These are phyloP conservation scores for Aspergillus panamensis DNA, from an alignment of 495 filamentous ascomycete genomes.

Conservation along the genomic window DNA sequence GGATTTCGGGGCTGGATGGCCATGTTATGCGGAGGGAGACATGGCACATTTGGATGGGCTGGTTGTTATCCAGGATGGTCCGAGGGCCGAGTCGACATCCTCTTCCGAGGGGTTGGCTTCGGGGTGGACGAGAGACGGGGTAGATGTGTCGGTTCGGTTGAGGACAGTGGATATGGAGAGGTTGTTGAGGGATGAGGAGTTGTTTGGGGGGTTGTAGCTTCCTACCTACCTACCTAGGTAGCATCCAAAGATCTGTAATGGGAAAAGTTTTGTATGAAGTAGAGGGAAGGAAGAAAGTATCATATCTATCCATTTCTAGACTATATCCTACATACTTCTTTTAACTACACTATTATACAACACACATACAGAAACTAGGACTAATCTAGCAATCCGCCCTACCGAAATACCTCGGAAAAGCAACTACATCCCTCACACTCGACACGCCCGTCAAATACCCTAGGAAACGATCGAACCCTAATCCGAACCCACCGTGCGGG, in stretches of 20 bases:
- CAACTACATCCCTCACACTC: constrained; percentile 81
- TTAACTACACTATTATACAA: neutral
- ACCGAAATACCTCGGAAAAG: constrained; percentile 89
- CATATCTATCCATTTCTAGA: neutral
- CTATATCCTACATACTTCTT: no score
- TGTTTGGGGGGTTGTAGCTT: neutral
- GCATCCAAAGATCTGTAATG: neutral
- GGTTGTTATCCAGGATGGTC: constrained; percentile 29
- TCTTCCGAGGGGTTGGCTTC: neutral
- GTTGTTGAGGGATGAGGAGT: constrained; percentile 16
- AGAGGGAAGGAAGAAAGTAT: neutral
- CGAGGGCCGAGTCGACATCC: constrained; percentile 4
- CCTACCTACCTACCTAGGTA: neutral
- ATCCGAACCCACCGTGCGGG: constrained; percentile 93
- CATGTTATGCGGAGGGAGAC: constrained; percentile 26
- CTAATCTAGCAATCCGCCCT: constrained; percentile 74
- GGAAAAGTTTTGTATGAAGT: neutral
- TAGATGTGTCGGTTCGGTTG: constrained; percentile 29
- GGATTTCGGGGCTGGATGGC: constrained; percentile 25
- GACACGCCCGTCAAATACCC: constrained; percentile 79
- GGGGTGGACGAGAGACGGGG: constrained; percentile 24
- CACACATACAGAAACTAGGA: no score
- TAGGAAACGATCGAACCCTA: constrained; percentile 89
- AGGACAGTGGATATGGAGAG: constrained; percentile 27
- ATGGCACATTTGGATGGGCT: constrained; percentile 28